These are phyloP conservation scores for Aspergillus latus DNA, from an alignment of 2,329 filamentous ascomycete genomes.

Conservation along the genomic window DNA sequence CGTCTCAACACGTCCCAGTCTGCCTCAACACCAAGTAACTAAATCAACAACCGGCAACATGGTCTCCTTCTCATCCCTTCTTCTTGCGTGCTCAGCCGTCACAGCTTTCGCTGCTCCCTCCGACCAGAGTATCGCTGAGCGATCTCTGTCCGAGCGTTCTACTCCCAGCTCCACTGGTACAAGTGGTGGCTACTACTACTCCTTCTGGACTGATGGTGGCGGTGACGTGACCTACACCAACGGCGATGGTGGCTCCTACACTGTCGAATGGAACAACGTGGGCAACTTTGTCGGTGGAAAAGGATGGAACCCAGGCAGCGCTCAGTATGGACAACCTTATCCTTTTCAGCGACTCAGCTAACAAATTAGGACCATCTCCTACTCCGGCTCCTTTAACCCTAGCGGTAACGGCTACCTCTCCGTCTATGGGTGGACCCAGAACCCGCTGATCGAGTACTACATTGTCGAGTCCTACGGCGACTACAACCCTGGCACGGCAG, in stretches of 20 bases:
- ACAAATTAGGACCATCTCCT: constrained; percentile 25
- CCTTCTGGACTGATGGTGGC: constrained; percentile 51
- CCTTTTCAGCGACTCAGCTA: not conserved
- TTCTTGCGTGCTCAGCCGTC: constrained; percentile 25
- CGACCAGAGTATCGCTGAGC: constrained; percentile 14
- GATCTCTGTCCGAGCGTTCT: constrained; percentile 6
- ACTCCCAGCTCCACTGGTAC: constrained; percentile 32
- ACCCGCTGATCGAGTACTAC: constrained; percentile 41
- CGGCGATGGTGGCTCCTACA: constrained; percentile 47
- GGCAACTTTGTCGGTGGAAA: constrained; percentile 61
- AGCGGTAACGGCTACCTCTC: constrained; percentile 37
- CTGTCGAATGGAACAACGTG: constrained; percentile 46
- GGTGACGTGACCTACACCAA: constrained; percentile 50
- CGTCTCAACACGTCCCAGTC: not conserved
- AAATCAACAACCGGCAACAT: constrained; percentile 15
- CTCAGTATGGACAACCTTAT: constrained; percentile 41
- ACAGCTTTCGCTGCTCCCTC: constrained; percentile 26
- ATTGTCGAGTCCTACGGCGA: constrained; percentile 38
- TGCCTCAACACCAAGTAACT: not conserved
- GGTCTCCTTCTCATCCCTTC: constrained; percentile 28
- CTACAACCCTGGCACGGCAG: constrained; percentile 34
- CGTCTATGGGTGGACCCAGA: constrained; percentile 46
- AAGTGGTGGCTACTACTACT: constrained; percentile 51
- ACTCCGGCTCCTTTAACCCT: constrained; percentile 30
- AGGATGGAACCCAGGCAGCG: constrained; percentile 57